These are phyloP conservation scores for Hirsutella thompsonii DNA, from an alignment of 2,329 filamentous ascomycete genomes.

Conservation along the genomic window DNA sequence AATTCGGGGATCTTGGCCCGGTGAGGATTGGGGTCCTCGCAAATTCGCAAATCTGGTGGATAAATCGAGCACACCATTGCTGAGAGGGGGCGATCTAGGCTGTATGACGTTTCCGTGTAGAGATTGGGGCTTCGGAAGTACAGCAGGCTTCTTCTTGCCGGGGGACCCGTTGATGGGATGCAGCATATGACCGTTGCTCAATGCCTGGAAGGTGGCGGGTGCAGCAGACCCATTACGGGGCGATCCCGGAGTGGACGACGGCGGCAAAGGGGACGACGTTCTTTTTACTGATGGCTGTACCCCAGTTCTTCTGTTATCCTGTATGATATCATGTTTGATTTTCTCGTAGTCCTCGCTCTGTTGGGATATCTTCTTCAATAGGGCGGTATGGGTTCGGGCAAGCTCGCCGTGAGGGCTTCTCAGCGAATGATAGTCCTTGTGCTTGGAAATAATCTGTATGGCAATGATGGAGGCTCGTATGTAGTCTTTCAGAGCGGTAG, in stretches of 20 bases:
- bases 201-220: background rate
- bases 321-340: slow-evolving; percentile 46
- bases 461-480: slow-evolving; percentile 70
- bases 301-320: slow-evolving; percentile 51
- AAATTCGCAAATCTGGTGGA: slow-evolving; percentile 44
- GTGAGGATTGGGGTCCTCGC: slow-evolving; percentile 26
- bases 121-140: slow-evolving; percentile 56
- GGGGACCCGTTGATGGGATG: slow-evolving; percentile 9
- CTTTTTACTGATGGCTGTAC: slow-evolving; percentile 28
- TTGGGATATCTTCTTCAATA: slow-evolving; percentile 36
- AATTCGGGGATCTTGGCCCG: slow-evolving; percentile 39
- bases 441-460: slow-evolving; percentile 61
- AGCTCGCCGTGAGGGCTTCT: slow-evolving; percentile 39
- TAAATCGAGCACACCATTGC: slow-evolving; percentile 32
- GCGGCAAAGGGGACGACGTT: slow-evolving; percentile 6
- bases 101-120: slow-evolving; percentile 47
- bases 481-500: slow-evolving; percentile 72
- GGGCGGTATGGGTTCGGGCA: slow-evolving; percentile 31
- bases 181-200: slow-evolving; percentile 5
- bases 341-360: slow-evolving; percentile 37
- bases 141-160: slow-evolving; percentile 27
- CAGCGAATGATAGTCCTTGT: slow-evolving; percentile 59
- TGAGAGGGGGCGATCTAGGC: slow-evolving; percentile 14
- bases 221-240: background rate
- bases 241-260: slow-evolving; percentile 2